A percentile compares a stretch with the other conserved stretches of the same genome.
Conservation (phyloP, 257 asterid genomes). For the Rhazya stricta region DNA sequence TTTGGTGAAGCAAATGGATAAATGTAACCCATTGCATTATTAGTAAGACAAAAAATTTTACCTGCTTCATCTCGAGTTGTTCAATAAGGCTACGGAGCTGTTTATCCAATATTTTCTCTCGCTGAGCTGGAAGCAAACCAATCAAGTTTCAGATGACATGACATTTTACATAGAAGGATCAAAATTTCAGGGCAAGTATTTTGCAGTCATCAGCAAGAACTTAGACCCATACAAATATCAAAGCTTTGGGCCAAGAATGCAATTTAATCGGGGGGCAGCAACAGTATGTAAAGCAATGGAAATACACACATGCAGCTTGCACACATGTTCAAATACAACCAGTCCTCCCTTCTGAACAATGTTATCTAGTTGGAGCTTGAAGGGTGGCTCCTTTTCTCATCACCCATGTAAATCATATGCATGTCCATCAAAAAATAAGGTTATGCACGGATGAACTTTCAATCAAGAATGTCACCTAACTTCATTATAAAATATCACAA, state of each 20-base stretch:
- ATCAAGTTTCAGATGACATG: neutral
- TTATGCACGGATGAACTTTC: neutral
- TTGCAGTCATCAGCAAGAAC: neutral
- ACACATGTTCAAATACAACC: neutral
- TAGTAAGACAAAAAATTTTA: slow-evolving; percentile 14
- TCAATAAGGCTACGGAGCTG: slow-evolving; percentile 93
- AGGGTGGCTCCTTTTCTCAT: neutral
- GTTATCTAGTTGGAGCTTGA: neutral
- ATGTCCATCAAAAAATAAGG: neutral
- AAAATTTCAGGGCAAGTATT: neutral
- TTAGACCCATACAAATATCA: neutral
- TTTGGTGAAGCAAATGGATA: neutral
- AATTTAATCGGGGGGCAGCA: neutral
- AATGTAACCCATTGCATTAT: neutral
- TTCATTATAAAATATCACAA: neutral
- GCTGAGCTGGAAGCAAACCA: slow-evolving; percentile 61
- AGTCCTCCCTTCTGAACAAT: neutral
- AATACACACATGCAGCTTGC: neutral
- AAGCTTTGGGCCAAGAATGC: neutral
- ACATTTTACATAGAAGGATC: neutral
- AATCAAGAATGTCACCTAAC: neutral
- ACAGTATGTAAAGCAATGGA: neutral
- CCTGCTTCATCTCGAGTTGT: slow-evolving; percentile 90
- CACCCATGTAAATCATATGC: neutral
- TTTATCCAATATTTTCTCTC: slow-evolving; percentile 80